Evolutionary conservation across 2,329 filamentous ascomycete genomes (phyloP).

Genomic region (Cordyceps tenuipes): DNA sequence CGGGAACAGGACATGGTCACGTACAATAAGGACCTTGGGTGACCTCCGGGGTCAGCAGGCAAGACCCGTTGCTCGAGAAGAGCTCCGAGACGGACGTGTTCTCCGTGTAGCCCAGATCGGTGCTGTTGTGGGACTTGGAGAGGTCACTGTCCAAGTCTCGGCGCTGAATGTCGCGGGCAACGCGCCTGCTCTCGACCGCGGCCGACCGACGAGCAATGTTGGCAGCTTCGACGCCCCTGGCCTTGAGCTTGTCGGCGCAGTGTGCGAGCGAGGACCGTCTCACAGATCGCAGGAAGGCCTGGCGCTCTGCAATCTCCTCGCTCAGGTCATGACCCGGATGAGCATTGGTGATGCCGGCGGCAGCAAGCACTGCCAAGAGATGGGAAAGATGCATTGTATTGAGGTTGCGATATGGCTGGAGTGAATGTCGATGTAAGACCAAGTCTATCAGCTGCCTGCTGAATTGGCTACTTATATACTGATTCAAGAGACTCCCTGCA

Average conservation of each 20-base stretch:
- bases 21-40: constrained; percentile 40
- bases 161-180: constrained; percentile 25
- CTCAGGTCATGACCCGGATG: constrained; percentile 42
- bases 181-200: constrained; percentile 32
- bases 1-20: neutral
- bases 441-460: neutral
- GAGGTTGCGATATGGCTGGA: neutral
- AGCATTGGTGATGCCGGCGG: neutral
- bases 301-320: constrained; percentile 41
- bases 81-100: constrained; percentile 25
- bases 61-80: constrained; percentile 33
- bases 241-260: constrained; percentile 37
- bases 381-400: neutral
- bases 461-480: neutral
- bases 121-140: constrained; percentile 29
- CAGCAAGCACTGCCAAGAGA: neutral
- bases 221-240: constrained; percentile 35
- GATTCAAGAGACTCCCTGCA: neutral
- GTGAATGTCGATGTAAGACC: neutral
- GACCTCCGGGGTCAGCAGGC: constrained; percentile 40
- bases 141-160: constrained; percentile 27
- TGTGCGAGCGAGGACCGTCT: constrained; percentile 36
- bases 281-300: constrained; percentile 30
- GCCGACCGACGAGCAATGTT: constrained; percentile 37
- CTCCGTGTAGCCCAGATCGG: constrained; percentile 24